Conservation (phyloP, 176 grass and related monocot genomes). For the Chloris gayana region DNA sequence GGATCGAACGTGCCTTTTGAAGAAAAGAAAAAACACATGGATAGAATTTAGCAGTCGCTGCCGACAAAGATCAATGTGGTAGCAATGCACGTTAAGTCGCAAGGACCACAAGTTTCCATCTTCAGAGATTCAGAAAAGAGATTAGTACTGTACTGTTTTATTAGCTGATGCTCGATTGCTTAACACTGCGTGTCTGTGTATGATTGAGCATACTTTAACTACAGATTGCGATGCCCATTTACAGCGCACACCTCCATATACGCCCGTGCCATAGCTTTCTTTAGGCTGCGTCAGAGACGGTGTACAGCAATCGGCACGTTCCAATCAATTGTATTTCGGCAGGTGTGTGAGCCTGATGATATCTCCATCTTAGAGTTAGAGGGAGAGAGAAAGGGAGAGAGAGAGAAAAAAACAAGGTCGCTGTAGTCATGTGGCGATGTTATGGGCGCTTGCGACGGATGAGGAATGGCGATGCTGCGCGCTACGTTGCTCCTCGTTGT, state of each 20-base stretch:
- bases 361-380: no score
- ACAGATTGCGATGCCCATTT: slow-evolving; percentile 12
- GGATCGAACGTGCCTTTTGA: no score
- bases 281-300: neutral
- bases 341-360: neutral
- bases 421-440: slow-evolving; percentile 40
- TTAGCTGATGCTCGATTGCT: neutral
- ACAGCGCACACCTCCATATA: neutral
- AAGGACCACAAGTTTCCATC: slow-evolving; percentile 18
- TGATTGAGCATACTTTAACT: slow-evolving; percentile 8
- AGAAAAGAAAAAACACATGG: neutral
- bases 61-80: neutral
- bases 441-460: slow-evolving; percentile 24
- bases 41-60: neutral
- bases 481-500: slow-evolving; percentile 39
- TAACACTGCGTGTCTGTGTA: neutral
- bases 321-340: neutral
- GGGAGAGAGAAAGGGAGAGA: neutral
- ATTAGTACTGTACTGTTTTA: neutral
- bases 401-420: neutral
- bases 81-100: neutral
- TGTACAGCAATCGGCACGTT: neutral
- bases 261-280: neutral
- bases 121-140: neutral
- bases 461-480: slow-evolving; percentile 29